Evolutionary conservation across 2,329 filamentous ascomycete genomes (phyloP), one percentile per base, ranked within the genome.

Genomic region (Daldinia eschscholtzii): DNA sequence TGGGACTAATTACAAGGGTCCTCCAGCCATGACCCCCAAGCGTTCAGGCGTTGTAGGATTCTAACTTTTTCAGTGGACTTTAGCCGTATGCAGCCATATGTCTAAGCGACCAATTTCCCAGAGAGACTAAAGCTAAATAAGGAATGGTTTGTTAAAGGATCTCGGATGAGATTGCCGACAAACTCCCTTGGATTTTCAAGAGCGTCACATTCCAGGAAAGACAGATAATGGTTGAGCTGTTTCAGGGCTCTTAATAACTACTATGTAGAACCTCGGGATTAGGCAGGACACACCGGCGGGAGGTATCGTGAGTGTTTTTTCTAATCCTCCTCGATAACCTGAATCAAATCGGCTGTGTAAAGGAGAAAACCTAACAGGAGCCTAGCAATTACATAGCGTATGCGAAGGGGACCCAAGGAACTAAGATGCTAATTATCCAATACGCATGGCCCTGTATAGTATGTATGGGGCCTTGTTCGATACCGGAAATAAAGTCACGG

Each of bases 91-190:
- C 53, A 44, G 52, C 28, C 39, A 53, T 2, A 37, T 26, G 62
- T 52, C 20, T 68, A 71, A 71, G 61, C 65, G 68, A 70, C 59
- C 62, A 12, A 39, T 37, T 42, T 50, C 30, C 41, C 59, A 57
- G 57, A 44, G 20, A 23, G 15, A 52, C 66, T 56, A 62, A 12
- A 28, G 18, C 62, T 35, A 1, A 60, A 65, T 53, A 37, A 44
- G 62, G 57, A 18, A 68, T 64, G 62, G 57, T 41, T 53, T 13
- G 59, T 28, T 56, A 39, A 18, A 35, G 37, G 68, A 56, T 64
- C 50, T 71, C 68, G 68, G 68, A 66, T 66, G 7, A 39, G 23
- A 53, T 68, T 68, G 65, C 68, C 68, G 68, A 67, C 35, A 33
- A 20, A 26, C 13, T 57, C 28, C 41, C 44, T 37, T 64, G 20